Conservation (phyloP, 345 rosid genomes). For the Streptanthus diversifolius region DNA sequence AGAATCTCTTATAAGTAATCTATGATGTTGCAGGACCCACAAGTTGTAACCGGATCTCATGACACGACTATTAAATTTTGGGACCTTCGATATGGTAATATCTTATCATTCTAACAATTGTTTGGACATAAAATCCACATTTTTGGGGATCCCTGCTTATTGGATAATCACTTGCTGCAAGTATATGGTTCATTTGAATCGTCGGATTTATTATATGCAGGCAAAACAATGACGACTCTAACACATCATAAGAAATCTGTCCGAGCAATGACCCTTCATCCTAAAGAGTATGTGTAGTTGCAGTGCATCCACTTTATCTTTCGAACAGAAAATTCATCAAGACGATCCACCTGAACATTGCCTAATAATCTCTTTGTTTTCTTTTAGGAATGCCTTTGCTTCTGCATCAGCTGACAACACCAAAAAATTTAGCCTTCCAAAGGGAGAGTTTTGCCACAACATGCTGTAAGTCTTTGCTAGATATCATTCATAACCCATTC, state of each 20-base stretch:
- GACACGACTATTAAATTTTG: slow-evolving; percentile 93
- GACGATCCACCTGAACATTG: neutral
- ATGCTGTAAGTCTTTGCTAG: slow-evolving; percentile 55
- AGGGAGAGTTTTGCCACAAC: slow-evolving; percentile 91
- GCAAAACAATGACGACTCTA: slow-evolving; percentile 86
- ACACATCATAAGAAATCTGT: slow-evolving; percentile 99
- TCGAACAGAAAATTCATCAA: neutral
- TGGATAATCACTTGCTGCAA: neutral
- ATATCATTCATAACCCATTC: neutral
- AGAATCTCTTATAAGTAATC: neutral
- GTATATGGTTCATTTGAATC: neutral
- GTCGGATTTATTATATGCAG: slow-evolving; percentile 41
- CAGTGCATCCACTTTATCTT: neutral
- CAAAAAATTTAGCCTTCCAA: slow-evolving; percentile 85
- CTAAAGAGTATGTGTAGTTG: slow-evolving; percentile 63
- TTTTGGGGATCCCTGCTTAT: neutral
- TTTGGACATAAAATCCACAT: neutral
- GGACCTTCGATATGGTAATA: slow-evolving; percentile 95
- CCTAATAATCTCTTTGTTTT: slow-evolving; percentile 3
- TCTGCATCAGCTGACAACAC: slow-evolving; percentile 98
- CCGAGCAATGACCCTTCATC: slow-evolving; percentile 92
- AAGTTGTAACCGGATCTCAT: slow-evolving; percentile 98
- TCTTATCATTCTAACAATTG: neutral
- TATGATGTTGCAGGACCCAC: slow-evolving; percentile 71
- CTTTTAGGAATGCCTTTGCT: slow-evolving; percentile 76